A percentile compares a stretch with the other conserved stretches of the same genome.
Conservation (phyloP, 345 rosid genomes). For the Durio zibethinus region DNA sequence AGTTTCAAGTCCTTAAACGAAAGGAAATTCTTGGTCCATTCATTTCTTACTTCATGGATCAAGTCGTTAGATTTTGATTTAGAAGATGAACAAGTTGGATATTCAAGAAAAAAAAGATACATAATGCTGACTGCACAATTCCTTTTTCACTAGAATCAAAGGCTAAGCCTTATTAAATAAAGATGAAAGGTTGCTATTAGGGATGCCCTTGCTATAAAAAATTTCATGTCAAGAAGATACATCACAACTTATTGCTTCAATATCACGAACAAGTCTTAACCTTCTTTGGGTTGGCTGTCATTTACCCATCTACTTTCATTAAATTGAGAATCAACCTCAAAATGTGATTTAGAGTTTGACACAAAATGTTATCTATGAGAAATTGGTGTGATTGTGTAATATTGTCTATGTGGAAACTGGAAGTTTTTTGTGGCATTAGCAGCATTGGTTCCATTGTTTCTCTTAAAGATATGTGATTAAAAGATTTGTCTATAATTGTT, state of each 20-base stretch:
- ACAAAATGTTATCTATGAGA: not conserved
- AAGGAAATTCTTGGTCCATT: not conserved
- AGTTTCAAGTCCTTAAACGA: not conserved
- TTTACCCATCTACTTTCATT: not conserved
- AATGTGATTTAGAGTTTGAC: not conserved
- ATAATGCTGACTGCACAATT: not conserved
- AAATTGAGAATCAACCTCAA: not conserved
- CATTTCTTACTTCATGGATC: not conserved
- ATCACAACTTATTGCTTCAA: not conserved
- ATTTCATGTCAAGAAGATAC: slow-evolving; percentile 6
- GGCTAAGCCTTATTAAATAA: not conserved
- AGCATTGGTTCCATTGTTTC: not conserved
- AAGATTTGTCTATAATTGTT: not conserved
- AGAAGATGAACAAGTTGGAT: not conserved
- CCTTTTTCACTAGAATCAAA: not conserved
- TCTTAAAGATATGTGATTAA: not conserved
- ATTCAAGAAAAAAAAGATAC: not conserved
- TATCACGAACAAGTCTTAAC: not conserved
- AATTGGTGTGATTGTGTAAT: not conserved
- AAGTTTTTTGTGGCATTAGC: not conserved
- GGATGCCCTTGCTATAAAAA: not conserved
- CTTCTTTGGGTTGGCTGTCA: not conserved
- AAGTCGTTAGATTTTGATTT: not conserved
- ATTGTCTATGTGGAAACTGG: not conserved
- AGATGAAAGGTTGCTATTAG: not conserved